Percentiles rank a stretch among this genome's conserved stretches.
phyloP scores from a whole-genome alignment of 2,329 filamentous ascomycete species.

The Ceratocystiopsis sp. region DNA sequence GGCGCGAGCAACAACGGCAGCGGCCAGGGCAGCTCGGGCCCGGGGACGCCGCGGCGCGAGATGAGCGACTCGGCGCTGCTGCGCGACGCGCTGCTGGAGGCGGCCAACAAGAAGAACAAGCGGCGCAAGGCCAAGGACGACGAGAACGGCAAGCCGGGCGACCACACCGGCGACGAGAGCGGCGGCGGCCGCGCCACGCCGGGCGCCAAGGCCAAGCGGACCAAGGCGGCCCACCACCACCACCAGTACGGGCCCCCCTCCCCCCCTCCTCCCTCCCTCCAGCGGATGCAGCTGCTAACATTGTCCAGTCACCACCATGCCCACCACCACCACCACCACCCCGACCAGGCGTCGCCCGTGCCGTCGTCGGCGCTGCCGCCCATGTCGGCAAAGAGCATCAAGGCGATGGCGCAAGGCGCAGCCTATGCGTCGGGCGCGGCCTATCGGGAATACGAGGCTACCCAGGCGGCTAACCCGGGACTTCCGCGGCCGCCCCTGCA shows the following conservation, averaged over 20 bases:
- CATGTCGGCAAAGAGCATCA: too few species aligned
- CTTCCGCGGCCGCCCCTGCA: background rate
- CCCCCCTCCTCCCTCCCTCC: too few species aligned
- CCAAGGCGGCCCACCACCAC: conserved; percentile 49
- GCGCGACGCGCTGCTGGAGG: conserved; percentile 21
- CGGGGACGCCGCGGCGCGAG: background rate
- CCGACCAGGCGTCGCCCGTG: conserved; percentile 20
- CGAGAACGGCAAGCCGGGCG: conserved; percentile 34
- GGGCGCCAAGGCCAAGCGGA: conserved; percentile 41
- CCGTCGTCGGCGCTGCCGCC: conserved; percentile 14
- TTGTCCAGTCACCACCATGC: conserved; percentile 28
- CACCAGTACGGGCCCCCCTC: conserved; percentile 40
- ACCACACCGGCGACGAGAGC: conserved; percentile 52
- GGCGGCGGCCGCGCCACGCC: conserved; percentile 45
- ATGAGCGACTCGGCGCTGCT: background rate
- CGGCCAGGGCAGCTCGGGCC: background rate
- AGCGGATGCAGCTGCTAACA: too few species aligned
- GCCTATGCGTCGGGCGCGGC: too few species aligned
- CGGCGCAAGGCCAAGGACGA: conserved; percentile 65
- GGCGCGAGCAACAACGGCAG: background rate
- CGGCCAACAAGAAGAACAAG: conserved; percentile 31
- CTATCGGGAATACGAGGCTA: conserved; percentile 12
- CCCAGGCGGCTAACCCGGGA: conserved; percentile 10
- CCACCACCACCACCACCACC: conserved; percentile 39
- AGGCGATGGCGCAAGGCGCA: too few species aligned